These are phyloP conservation scores for Centrapalus pauciflorus DNA, from an alignment of 129 eudicot genomes.

Conservation along the genomic window DNA sequence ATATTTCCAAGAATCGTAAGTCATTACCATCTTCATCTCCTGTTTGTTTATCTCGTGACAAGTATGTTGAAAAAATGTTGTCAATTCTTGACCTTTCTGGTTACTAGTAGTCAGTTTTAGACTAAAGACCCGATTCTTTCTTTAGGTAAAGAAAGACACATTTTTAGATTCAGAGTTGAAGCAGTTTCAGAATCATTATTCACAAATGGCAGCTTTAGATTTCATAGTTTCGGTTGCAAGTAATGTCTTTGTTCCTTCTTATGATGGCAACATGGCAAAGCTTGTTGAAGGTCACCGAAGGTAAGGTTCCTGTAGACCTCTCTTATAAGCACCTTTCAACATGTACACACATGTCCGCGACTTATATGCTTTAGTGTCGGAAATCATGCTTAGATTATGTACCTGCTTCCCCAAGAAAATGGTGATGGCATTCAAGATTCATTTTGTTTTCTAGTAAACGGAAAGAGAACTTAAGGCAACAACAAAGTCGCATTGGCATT, in stretches of 20 bases:
- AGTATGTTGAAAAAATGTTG: too few relatives aligned
- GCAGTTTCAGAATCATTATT: slow-evolving; percentile 87
- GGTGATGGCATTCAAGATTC: too few relatives aligned
- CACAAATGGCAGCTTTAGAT: slow-evolving; percentile 99
- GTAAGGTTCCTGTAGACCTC: slow-evolving; percentile 21
- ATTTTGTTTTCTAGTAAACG: too few relatives aligned
- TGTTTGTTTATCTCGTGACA: background rate
- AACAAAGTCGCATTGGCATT: too few relatives aligned
- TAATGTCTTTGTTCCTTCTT: slow-evolving; percentile 75
- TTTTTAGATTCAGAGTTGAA: slow-evolving; percentile 63
- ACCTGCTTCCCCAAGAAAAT: too few relatives aligned
- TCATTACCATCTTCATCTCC: background rate
- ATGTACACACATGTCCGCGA: too few relatives aligned
- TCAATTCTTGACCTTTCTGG: too few relatives aligned
- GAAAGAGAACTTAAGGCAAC: too few relatives aligned
- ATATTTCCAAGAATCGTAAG: slow-evolving; percentile 85
- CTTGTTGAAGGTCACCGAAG: slow-evolving; percentile 99
- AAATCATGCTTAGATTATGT: too few relatives aligned
- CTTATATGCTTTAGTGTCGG: too few relatives aligned
- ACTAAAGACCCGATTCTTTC: background rate
- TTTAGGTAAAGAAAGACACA: slow-evolving; percentile 80
- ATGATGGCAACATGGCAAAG: slow-evolving; percentile 97
- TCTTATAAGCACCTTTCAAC: background rate
- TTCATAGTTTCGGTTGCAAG: slow-evolving; percentile 98
- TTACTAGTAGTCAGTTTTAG: too few relatives aligned